A percentile compares a stretch with the other conserved stretches of the same genome.
These are phyloP conservation scores for Bruguiera hainesii DNA, from an alignment of 441 rosid genomes.

Conservation along the genomic window DNA sequence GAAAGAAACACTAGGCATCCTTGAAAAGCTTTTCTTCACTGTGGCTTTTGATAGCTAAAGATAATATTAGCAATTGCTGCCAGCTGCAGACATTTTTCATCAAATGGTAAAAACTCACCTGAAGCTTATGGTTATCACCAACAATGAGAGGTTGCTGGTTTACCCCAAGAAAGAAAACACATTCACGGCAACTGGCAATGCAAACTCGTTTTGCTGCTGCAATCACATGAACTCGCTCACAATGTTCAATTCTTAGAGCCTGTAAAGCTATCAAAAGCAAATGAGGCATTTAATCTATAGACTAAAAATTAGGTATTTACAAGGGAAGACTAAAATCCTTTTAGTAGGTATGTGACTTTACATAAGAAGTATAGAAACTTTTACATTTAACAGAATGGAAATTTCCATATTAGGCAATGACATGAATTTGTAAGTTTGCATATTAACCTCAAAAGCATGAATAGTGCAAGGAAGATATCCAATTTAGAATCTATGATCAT, in stretches of 20 bases:
- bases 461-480: conserved; percentile 7
- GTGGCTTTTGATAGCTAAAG: too few species aligned
- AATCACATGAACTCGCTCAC: conserved; percentile 97
- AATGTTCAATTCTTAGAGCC: conserved; percentile 96
- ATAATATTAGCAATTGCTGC: too few species aligned
- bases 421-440: too few species aligned
- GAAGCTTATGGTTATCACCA: conserved; percentile 98
- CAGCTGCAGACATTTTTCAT: not conserved
- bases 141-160: conserved; percentile 94
- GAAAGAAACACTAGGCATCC: too few species aligned
- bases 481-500: conserved; percentile 10
- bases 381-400: too few species aligned
- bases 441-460: too few species aligned
- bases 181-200: conserved; percentile 97
- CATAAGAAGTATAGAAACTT: too few species aligned
- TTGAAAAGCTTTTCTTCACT: too few species aligned
- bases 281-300: conserved; percentile 7
- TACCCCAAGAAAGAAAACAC: conserved; percentile 94
- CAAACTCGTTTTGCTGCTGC: conserved; percentile 84
- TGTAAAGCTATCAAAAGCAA: conserved; percentile 29
- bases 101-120: conserved; percentile 47
- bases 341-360: too few species aligned
- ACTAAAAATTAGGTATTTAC: too few species aligned
- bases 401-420: too few species aligned
- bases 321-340: too few species aligned